Conservation (phyloP, 495 filamentous ascomycete genomes). For the Cladorrhinum samala region DNA sequence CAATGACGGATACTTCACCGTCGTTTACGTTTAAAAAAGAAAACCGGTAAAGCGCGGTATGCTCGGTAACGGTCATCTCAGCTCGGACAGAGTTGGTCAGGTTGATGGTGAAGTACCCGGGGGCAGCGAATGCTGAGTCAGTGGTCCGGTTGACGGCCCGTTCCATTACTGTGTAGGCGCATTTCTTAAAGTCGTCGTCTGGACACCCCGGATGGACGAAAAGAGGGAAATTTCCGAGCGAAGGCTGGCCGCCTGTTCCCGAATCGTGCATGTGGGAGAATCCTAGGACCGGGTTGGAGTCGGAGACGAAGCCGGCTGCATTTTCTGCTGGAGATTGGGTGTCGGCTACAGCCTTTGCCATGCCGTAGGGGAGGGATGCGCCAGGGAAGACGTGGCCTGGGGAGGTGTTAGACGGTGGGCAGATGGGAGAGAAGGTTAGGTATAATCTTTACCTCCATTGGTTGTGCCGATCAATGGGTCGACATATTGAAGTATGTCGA, state of each 20-base stretch:
- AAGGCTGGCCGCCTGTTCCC: constrained; percentile 51
- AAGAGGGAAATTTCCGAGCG: constrained; percentile 69
- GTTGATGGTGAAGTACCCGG: constrained; percentile 63
- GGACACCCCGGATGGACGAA: constrained; percentile 64
- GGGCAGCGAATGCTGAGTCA: constrained; percentile 49
- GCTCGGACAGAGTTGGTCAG: constrained; percentile 56
- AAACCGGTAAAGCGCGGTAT: constrained; percentile 64
- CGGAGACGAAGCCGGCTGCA: constrained; percentile 62
- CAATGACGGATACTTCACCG: constrained; percentile 10
- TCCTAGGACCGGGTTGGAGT: constrained; percentile 43
- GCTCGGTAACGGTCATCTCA: constrained; percentile 65
- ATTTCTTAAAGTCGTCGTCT: constrained; percentile 54
- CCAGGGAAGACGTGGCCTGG: constrained; percentile 64
- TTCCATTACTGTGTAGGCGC: constrained; percentile 49
- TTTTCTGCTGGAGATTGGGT: constrained; percentile 49
- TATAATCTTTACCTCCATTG: constrained; percentile 44
- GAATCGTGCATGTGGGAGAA: constrained; percentile 67
- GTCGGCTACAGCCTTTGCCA: constrained; percentile 69
- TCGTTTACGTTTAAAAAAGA: constrained; percentile 41
- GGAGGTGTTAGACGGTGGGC: too few species aligned
- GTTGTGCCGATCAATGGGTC: constrained; percentile 58
- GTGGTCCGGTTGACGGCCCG: constrained; percentile 44
- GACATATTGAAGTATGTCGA: constrained; percentile 35
- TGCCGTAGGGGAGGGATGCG: constrained; percentile 63
- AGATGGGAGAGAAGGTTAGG: not conserved